Evolutionary conservation across 345 rosid genomes (phyloP).

Genomic region (Lagerstroemia speciosa): DNA sequence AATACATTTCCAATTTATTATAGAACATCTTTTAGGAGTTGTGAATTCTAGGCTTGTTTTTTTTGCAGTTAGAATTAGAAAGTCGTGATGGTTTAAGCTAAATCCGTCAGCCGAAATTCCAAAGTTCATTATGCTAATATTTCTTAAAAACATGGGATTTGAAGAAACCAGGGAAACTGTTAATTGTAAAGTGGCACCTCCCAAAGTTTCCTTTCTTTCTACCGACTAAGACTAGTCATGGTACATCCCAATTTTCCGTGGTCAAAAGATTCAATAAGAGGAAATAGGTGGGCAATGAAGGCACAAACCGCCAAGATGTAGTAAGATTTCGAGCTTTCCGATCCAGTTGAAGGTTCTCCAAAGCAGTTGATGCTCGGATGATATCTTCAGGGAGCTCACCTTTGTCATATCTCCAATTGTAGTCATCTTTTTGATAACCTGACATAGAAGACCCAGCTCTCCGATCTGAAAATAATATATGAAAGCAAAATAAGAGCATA

Average conservation of each 20-base stretch:
- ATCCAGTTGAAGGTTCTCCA: slow-evolving; percentile 93
- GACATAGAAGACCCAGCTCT: slow-evolving; percentile 70
- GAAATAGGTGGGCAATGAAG: background rate
- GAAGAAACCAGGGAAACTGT: no score
- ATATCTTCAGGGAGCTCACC: slow-evolving; percentile 65
- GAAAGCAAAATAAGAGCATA: slow-evolving; percentile 5
- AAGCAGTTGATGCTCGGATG: slow-evolving; percentile 63
- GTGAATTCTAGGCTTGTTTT: no score
- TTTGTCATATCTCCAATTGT: slow-evolving; percentile 64
- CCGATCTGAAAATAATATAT: slow-evolving; percentile 41
- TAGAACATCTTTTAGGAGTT: background rate
- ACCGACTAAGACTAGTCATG: background rate
- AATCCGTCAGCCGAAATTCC: background rate
- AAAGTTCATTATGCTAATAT: background rate
- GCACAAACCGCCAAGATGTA: slow-evolving; percentile 79
- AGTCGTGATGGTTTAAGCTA: no score
- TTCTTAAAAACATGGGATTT: background rate
- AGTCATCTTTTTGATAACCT: slow-evolving; percentile 76
- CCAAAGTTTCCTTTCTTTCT: background rate
- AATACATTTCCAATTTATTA: background rate
- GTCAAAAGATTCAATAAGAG: background rate
- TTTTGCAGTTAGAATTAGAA: no score
- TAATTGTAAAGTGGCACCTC: background rate
- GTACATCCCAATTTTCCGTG: background rate
- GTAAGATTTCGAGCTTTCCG: slow-evolving; percentile 80